Conservation (phyloP, 768 basidiomycete genomes). For the Russula sp. region DNA sequence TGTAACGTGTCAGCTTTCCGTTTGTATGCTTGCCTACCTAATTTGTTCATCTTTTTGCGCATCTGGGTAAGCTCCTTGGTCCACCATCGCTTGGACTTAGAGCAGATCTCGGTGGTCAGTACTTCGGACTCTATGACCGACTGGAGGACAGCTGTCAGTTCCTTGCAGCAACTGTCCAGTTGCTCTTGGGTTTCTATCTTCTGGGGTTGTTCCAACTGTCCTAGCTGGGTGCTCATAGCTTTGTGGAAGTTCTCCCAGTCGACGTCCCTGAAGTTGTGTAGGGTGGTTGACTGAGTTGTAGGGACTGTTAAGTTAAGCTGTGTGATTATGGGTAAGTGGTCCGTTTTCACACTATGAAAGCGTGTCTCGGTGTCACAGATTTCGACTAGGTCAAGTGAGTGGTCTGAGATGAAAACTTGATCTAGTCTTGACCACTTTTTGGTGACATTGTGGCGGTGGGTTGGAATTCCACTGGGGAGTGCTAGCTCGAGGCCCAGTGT, state of each 20-base stretch:
- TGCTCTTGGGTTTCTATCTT: background rate
- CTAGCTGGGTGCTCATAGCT: background rate
- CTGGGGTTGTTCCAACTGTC: background rate
- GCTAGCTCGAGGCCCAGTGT: background rate
- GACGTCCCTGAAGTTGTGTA: background rate
- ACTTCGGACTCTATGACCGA: background rate
- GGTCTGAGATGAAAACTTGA: background rate
- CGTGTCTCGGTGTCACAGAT: background rate
- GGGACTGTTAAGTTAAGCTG: background rate
- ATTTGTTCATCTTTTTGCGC: background rate
- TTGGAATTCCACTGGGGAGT: background rate
- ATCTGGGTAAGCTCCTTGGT: background rate
- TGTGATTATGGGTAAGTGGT: background rate
- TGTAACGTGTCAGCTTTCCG: background rate
- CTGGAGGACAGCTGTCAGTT: background rate
- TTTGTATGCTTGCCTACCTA: background rate
- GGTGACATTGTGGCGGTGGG: background rate
- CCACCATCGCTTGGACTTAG: slow-evolving; percentile 1
- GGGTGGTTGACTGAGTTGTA: too few relatives aligned
- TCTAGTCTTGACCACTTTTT: background rate
- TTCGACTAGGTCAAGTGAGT: background rate
- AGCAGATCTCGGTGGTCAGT: background rate
- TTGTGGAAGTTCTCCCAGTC: background rate
- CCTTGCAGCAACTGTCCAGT: background rate
- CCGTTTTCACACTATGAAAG: background rate